A percentile compares a stretch with the other conserved stretches of the same genome.
Evolutionary conservation across 352 stramenopile genomes (phyloP).

Genomic region (Aphanomyces cochlioides): DNA sequence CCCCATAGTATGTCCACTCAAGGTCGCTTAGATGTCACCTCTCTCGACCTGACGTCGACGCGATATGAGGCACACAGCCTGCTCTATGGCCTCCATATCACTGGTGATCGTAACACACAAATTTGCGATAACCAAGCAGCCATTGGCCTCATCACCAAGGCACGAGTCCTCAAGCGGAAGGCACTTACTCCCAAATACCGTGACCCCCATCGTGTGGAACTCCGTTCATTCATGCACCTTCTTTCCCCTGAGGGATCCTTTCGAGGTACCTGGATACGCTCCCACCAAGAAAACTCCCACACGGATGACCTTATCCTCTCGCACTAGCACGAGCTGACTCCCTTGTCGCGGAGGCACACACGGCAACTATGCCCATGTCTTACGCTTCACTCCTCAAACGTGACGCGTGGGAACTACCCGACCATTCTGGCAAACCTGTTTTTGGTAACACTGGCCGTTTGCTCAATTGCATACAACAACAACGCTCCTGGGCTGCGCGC

Average conservation of each 20-base stretch:
- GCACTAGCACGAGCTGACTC: background rate
- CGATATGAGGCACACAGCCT: too few species aligned
- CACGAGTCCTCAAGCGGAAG: background rate
- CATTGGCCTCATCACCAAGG: background rate
- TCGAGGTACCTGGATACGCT: background rate
- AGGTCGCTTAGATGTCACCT: too few species aligned
- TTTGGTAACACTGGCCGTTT: background rate
- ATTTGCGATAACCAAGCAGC: too few species aligned
- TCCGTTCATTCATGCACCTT: background rate
- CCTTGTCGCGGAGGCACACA: background rate
- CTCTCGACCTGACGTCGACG: too few species aligned
- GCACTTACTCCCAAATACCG: background rate
- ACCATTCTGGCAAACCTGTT: background rate
- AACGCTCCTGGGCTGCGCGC: background rate
- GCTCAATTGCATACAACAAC: background rate
- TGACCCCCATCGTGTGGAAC: background rate
- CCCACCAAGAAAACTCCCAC: background rate
- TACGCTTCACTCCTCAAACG: background rate
- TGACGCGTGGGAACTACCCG: background rate
- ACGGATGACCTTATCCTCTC: background rate
- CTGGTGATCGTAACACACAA: too few species aligned
- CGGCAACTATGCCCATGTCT: background rate
- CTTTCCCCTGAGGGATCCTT: background rate
- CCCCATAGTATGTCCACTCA: too few species aligned
- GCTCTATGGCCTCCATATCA: too few species aligned